Conservation (phyloP, 176 grass and related monocot species). For the Eragrostis curvula region DNA sequence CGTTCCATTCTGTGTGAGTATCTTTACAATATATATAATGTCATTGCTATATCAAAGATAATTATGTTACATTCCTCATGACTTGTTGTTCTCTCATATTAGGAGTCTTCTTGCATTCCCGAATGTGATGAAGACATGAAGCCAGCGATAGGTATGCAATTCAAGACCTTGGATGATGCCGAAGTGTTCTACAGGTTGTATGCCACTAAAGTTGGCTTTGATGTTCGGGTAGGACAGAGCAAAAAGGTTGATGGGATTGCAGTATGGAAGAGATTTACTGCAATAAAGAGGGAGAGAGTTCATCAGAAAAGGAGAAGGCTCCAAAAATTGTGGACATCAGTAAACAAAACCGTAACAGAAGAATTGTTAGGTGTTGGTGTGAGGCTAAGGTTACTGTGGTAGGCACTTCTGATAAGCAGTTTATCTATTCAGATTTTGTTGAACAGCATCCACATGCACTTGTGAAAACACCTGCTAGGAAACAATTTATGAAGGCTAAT, state of each 20-base stretch:
- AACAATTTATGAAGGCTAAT: neutral
- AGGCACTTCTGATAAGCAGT: neutral
- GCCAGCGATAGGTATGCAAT: neutral
- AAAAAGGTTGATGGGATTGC: neutral
- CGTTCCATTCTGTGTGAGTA: conserved; percentile 32
- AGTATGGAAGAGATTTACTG: neutral
- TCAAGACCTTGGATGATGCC: neutral
- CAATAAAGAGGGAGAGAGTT: neutral
- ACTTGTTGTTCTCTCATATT: no score
- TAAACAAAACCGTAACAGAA: neutral
- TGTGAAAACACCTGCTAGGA: neutral
- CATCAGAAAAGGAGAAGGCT: neutral
- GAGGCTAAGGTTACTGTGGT: neutral
- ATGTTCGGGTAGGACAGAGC: neutral
- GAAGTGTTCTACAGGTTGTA: neutral
- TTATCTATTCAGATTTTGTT: neutral
- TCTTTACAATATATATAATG: conserved; percentile 27
- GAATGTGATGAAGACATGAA: neutral
- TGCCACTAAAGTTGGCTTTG: neutral
- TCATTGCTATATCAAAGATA: no score
- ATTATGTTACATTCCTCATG: no score
- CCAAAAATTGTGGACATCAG: neutral
- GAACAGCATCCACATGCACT: conserved; percentile 10
- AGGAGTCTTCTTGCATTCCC: neutral
- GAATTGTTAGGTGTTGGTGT: neutral